Evolutionary conservation across 2,329 filamentous ascomycete species (phyloP), one percentile per base, ranked within the genome.

Genomic region (Sclerotinia subarctica): DNA sequence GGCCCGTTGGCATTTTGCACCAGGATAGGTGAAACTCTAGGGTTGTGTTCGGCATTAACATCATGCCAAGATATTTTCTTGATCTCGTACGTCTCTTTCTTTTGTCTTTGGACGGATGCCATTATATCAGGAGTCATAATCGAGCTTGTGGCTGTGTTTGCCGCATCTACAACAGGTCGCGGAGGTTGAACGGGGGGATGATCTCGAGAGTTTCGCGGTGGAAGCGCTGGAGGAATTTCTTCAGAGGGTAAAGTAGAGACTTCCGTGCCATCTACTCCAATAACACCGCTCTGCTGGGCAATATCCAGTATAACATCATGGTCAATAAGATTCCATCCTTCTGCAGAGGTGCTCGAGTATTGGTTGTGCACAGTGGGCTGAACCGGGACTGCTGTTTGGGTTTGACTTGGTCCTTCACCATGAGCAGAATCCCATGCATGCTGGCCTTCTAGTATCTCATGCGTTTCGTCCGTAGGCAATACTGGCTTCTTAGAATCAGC

Each of bases 1-100:
- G 95, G 95, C 0, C 95, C 95, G 74, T 99, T 99, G 68, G 90
- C 88, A 73, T 97, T 98, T 76, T 99, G 94, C 4, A 96, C 88
- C 52, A 98, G 82, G 67, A 98, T 93, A 0, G 95, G 94, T 0
- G 93, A 94, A n/a, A 85, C 84, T 54, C 92, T 85, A 49, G 92
- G 83, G 65, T 87, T 87, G n/a, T 85, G 83, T 1, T 82, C 77
- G 0, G 84, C 82, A 15, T 77, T 85, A 2, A 82, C 79, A 77
- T 97, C 92, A 69, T 88, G 83, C 94, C 94, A 98, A 70, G 86
- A 88, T 70, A 98, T 89, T 69, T 94, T 93, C 77, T 97, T 96
- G 77, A 98, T 94, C 67, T 93, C 90, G 75, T 99, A 98, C 0
- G 93, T 95, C 78, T 97, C 93, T 67, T 74, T 77, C 57, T 74